Percentiles rank a stretch among this genome's conserved stretches.
Conservation (phyloP, 148 eudicot species). For the Cornus suecica region DNA sequence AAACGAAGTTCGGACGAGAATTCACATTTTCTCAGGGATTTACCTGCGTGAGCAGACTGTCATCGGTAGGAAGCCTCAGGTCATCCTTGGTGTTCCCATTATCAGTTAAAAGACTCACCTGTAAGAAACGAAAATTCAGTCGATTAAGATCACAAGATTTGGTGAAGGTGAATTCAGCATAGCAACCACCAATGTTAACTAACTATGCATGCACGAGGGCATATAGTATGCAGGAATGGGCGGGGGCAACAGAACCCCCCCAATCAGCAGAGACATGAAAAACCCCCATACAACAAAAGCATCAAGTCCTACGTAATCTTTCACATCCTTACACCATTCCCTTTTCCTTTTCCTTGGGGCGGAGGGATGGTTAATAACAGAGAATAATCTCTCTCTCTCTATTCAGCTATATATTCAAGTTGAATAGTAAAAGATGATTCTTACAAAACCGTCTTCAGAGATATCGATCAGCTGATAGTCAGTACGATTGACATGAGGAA, state of each 20-base stretch:
- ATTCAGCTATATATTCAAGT: background rate
- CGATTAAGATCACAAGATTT: background rate
- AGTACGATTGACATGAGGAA: slow-evolving; percentile 57
- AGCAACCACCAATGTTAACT: background rate
- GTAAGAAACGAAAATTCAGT: background rate
- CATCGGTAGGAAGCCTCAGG: slow-evolving; percentile 29
- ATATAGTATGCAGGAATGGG: background rate
- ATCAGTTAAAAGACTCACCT: slow-evolving; percentile 26
- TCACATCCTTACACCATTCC: background rate
- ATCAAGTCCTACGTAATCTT: background rate
- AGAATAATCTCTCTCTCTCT: background rate
- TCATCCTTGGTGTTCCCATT: slow-evolving; percentile 31
- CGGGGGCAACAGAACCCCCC: background rate
- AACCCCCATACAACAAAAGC: background rate
- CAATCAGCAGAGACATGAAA: background rate
- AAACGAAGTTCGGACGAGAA: background rate
- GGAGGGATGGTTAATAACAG: background rate
- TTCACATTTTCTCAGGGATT: background rate
- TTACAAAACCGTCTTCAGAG: slow-evolving; percentile 64
- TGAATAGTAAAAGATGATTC: slow-evolving; percentile 5
- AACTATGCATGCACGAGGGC: background rate
- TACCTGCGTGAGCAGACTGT: slow-evolving; percentile 26
- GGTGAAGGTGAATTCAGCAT: background rate
- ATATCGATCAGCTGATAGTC: slow-evolving; percentile 62
- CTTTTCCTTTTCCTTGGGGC: background rate